These are phyloP conservation scores for Trichophyton equinum DNA, from an alignment of 2,329 filamentous ascomycete genomes.

Conservation along the genomic window DNA sequence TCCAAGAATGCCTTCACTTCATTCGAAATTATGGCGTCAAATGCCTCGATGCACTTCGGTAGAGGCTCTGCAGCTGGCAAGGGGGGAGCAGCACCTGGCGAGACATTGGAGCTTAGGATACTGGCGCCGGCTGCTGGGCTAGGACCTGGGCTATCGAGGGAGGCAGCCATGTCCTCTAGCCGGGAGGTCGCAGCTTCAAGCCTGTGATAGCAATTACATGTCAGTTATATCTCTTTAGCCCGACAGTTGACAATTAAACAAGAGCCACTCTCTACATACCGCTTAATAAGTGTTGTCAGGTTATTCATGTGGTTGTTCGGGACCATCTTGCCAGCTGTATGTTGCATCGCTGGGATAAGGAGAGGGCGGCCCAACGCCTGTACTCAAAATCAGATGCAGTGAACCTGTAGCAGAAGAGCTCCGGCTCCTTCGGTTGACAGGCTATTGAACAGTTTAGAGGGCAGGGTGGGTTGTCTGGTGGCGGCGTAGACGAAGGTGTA, in stretches of 20 bases:
- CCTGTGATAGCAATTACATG: conserved; percentile 37
- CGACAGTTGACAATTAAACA: neutral
- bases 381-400: neutral
- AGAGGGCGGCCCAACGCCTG: neutral
- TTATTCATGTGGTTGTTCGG: conserved; percentile 76
- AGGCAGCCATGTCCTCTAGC: conserved; percentile 87
- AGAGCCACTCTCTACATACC: conserved; percentile 46
- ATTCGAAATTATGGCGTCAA: conserved; percentile 62
- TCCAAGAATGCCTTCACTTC: conserved; percentile 68
- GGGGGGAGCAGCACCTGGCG: conserved; percentile 27
- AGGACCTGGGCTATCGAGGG: conserved; percentile 35
- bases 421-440: neutral
- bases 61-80: conserved; percentile 46
- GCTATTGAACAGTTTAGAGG: neutral
- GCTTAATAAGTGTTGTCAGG: conserved; percentile 92
- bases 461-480: neutral
- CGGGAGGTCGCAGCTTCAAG: conserved; percentile 94
- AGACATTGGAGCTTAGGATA: neutral
- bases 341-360: neutral
- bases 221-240: neutral
- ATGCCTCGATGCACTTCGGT: conserved; percentile 72
- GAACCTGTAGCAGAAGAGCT: neutral
- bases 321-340: conserved; percentile 42
- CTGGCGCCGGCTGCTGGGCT: conserved; percentile 19
- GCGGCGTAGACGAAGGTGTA: neutral